These are phyloP conservation scores for Chaetomium strumarium DNA, from an alignment of 2,329 filamentous ascomycete genomes.

Conservation along the genomic window DNA sequence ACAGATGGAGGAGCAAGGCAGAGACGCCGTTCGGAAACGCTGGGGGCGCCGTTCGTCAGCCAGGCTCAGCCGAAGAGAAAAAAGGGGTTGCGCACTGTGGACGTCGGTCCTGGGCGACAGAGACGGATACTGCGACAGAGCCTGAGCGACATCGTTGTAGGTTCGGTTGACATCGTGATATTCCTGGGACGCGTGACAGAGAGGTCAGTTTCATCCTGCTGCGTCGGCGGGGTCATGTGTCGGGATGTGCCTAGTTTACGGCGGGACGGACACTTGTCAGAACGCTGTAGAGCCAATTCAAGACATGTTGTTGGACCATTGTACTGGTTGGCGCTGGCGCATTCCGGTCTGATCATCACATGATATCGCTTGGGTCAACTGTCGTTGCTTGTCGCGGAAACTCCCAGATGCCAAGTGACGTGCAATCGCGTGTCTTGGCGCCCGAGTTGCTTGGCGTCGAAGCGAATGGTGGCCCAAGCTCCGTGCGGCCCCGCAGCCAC, in stretches of 20 bases:
- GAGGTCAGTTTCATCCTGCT: slow-evolving; percentile 8
- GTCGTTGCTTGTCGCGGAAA: slow-evolving; percentile 2
- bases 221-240: not conserved
- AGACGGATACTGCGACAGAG: slow-evolving; percentile 71
- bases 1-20: slow-evolving; percentile 77
- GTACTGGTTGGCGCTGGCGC: slow-evolving; percentile 35
- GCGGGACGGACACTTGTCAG: slow-evolving; percentile 60
- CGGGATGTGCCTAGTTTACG: not conserved
- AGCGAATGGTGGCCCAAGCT: slow-evolving; percentile 7
- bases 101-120: slow-evolving; percentile 86
- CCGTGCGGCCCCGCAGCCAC: not conserved
- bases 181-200: slow-evolving; percentile 53
- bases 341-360: not conserved
- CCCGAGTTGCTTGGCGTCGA: not conserved
- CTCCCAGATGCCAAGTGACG: not conserved
- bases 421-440: not conserved
- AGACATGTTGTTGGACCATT: slow-evolving; percentile 79
- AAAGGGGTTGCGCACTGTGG: slow-evolving; percentile 61
- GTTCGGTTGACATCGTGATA: slow-evolving; percentile 90
- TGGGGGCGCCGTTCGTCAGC: slow-evolving; percentile 32
- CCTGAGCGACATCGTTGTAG: slow-evolving; percentile 84
- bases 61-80: slow-evolving; percentile 1
- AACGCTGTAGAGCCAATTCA: slow-evolving; percentile 94
- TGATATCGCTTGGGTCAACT: not conserved
- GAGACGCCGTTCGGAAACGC: slow-evolving; percentile 85